Evolutionary conservation across 1,284 basidiomycete species (phyloP), one percentile per base, ranked within the genome.

Genomic region (Volvariella surrecta): DNA sequence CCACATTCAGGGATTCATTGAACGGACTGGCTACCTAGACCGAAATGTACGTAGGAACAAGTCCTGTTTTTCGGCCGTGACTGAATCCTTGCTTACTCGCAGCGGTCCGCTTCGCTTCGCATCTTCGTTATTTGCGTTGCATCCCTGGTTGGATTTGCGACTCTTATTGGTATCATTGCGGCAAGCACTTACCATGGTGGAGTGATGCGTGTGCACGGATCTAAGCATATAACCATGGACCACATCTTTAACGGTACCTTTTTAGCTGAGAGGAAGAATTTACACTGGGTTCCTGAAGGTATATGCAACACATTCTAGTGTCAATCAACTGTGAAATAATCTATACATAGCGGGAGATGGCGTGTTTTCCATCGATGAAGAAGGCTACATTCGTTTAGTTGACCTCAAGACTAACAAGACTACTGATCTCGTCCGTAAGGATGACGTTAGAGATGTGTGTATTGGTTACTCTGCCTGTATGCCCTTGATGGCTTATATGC

Each of bases 171-270:
- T 3, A 61, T 85, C 18, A 70, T 87, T 52, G 82, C 85, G n/a
- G 84, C 83, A 0, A 66, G 70, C 40, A 71, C 74, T 2, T 89
- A 89, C 56, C 67, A 67, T 3, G 79, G 79, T 3, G 68, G 67
- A 7, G 59, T 68, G 3, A 74, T 70, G 55, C 70, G 57, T 45
- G 61, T 69, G 8, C 69, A 70, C 3, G 82, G 87, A 1, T 70
- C 63, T 22, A 70, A 68, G 51, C 86, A 79, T 52, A 71, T 95
- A 39, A 84, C 83, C 1, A 78, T 96, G 73, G 89, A 95, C 54
- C 83, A 92, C 58, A 63, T 94, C 39, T 90, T 90, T 64, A 93
- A 94, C 55, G 89, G 89, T 3, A 95, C 91, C 0, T 96, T 95
- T 56, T 49, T 42, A 8, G 60, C 70, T 2, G 53, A 71, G 3